These are phyloP conservation scores for Heracleum sosnowskyi DNA, from an alignment of 129 eudicot species.

Conservation along the genomic window DNA sequence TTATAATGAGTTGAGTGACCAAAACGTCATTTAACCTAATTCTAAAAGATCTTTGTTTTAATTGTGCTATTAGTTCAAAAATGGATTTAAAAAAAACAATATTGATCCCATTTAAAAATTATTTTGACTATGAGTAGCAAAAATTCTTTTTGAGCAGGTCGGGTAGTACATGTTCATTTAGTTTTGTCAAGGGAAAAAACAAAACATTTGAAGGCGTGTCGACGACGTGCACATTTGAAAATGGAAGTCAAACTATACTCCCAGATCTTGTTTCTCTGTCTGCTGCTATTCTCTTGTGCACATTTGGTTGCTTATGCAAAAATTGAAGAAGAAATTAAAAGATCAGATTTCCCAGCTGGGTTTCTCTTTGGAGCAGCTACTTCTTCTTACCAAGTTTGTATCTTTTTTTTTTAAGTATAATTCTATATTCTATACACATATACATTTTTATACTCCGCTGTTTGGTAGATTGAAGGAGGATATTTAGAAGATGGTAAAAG, in stretches of 20 bases:
- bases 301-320: background rate
- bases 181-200: no score
- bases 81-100: no score
- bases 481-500: constrained; percentile 73
- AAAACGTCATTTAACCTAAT: no score
- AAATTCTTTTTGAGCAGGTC: no score
- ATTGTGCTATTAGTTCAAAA: no score
- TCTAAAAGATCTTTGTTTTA: no score
- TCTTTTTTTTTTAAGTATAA: background rate
- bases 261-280: background rate
- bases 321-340: constrained; percentile 10
- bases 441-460: background rate
- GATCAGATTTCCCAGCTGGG: constrained; percentile 65
- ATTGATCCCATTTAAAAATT: no score
- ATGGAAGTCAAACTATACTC: background rate
- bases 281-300: background rate
- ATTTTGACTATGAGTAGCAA: no score
- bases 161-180: no score
- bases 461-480: constrained; percentile 78
- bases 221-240: background rate
- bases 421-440: background rate
- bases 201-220: no score
- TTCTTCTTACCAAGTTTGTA: constrained; percentile 70
- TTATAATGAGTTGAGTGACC: no score
- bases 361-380: constrained; percentile 84